phyloP scores from a whole-genome alignment of 257 asterid species.

The Solanum neorickii region DNA sequence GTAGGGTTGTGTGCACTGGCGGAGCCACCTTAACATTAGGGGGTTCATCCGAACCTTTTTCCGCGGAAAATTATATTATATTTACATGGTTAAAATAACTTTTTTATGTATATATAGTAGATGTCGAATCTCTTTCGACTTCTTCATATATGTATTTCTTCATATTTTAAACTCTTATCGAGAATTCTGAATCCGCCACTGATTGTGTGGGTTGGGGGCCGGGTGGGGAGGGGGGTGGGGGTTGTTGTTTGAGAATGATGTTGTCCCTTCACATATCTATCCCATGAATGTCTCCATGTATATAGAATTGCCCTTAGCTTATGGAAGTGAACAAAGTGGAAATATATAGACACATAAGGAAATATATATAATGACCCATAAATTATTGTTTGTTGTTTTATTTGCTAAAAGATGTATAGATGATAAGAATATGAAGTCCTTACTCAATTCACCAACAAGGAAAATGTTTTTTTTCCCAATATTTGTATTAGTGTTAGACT shows the following conservation, averaged over 20 bases:
- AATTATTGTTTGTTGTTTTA: constrained; percentile 22
- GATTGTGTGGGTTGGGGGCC: too few species aligned
- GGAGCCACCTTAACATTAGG: too few species aligned
- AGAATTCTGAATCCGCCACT: too few species aligned
- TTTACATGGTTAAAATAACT: too few species aligned
- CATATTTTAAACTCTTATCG: too few species aligned
- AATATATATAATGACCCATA: neutral
- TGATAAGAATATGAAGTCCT: constrained; percentile 28
- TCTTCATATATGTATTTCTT: too few species aligned
- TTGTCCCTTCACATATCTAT: neutral
- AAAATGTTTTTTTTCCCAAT: neutral
- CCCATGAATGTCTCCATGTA: neutral
- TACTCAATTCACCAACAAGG: constrained; percentile 32
- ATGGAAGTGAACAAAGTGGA: constrained; percentile 12
- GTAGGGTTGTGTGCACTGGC: too few species aligned
- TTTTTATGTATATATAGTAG: too few species aligned
- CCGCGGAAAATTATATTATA: too few species aligned
- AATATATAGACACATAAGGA: neutral
- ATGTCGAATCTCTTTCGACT: too few species aligned
- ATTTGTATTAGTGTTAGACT: neutral
- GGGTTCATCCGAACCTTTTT: too few species aligned
- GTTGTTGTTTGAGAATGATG: neutral
- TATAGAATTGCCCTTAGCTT: constrained; percentile 7
- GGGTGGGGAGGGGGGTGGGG: neutral
- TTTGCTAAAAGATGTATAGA: neutral